phyloP scores from a whole-genome alignment of 1,139 yeast species.

The Saccharomyces pastorianus region DNA sequence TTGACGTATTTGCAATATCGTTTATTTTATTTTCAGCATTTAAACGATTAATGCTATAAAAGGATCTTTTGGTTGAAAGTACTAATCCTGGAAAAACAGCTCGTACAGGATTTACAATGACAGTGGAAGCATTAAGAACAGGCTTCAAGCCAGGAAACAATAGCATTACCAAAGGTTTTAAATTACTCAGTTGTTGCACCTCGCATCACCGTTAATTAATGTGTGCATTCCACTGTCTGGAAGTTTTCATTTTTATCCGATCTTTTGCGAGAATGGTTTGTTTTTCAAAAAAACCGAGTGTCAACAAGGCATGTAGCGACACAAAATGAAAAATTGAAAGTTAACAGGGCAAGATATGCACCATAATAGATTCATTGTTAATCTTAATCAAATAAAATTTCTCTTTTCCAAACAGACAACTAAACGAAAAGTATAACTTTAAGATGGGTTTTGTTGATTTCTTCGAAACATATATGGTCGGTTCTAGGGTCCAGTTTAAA shows the following conservation, averaged over 20 bases:
- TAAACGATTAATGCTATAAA: background rate
- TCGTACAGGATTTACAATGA: background rate
- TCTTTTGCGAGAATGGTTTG: background rate
- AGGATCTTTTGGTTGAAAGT: background rate
- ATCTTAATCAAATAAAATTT: background rate
- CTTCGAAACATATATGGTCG: conserved; percentile 16
- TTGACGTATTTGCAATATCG: conserved; percentile 60
- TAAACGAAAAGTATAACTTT: background rate
- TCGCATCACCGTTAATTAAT: background rate
- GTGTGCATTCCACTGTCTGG: background rate
- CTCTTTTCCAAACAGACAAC: background rate
- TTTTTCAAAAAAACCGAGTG: background rate
- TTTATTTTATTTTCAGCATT: conserved; percentile 42
- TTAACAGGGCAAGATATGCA: background rate
- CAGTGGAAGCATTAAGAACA: background rate
- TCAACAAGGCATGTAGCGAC: background rate
- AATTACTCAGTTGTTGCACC: background rate
- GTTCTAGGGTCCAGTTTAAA: conserved; percentile 10
- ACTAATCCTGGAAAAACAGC: background rate
- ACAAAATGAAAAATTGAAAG: background rate
- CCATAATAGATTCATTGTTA: background rate
- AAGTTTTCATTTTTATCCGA: background rate
- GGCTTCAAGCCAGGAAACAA: background rate
- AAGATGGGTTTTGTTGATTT: conserved; percentile 15
- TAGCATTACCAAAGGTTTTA: background rate